Evolutionary conservation across 2,329 filamentous ascomycete species (phyloP).

Genomic region (Ceratocystis alfenasii): DNA sequence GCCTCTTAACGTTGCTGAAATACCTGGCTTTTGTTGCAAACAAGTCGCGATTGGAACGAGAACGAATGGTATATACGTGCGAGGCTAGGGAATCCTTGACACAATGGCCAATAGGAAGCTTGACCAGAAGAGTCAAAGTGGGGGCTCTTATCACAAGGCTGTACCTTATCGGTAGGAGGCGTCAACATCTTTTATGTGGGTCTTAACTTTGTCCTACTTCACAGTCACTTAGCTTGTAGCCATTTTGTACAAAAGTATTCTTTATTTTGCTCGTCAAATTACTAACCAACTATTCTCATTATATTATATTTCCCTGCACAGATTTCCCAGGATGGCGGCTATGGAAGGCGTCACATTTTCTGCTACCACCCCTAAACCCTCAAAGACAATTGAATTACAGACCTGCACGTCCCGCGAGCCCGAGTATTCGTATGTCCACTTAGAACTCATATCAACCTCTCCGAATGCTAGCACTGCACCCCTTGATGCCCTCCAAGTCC

Average conservation of each 20-base stretch:
- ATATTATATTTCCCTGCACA: background rate
- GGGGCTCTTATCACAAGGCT: background rate
- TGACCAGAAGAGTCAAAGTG: background rate
- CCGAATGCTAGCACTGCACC: conserved; percentile 20
- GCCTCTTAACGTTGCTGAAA: background rate
- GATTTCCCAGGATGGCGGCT: background rate
- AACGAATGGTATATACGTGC: background rate
- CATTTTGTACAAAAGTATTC: background rate
- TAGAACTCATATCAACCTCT: conserved; percentile 33
- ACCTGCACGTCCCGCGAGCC: conserved; percentile 41
- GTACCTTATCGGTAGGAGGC: background rate
- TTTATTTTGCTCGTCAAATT: background rate
- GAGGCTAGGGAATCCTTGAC: background rate
- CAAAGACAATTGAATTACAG: conserved; percentile 38
- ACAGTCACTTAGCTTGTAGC: background rate
- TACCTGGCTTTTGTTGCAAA: background rate
- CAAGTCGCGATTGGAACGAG: background rate
- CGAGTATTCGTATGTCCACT: conserved; percentile 45
- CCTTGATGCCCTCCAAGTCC: conserved; percentile 51
- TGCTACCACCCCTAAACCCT: conserved; percentile 25
- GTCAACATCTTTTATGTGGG: conserved; percentile 4
- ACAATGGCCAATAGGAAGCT: conserved; percentile 22
- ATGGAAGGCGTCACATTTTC: conserved; percentile 27
- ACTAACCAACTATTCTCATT: background rate
- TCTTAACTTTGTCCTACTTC: background rate